phyloP scores from a whole-genome alignment of 2,329 filamentous ascomycete genomes.

The Rhynchosporium secalis region DNA sequence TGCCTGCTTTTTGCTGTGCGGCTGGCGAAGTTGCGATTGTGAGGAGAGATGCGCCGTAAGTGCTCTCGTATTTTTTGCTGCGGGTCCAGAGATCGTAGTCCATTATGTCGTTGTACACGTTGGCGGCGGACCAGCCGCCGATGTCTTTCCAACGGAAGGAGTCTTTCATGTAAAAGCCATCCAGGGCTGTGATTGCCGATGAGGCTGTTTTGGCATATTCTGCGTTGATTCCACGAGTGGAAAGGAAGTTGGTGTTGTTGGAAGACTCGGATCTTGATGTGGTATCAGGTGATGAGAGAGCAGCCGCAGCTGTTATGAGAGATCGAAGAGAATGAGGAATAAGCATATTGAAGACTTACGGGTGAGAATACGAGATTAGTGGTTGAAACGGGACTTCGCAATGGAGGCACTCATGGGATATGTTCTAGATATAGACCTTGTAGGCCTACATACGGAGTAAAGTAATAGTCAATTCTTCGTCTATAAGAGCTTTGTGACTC shows the following conservation, averaged over 20 bases:
- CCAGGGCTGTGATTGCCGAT: constrained; percentile 18
- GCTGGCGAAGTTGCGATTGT: constrained; percentile 11
- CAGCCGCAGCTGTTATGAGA: constrained; percentile 1
- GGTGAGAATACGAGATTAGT: too few relatives aligned
- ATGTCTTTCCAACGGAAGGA: constrained; percentile 18
- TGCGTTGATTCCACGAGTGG: constrained; percentile 3
- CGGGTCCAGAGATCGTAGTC: constrained; percentile 16
- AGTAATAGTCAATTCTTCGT: neutral
- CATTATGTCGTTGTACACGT: constrained; percentile 27
- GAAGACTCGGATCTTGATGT: neutral
- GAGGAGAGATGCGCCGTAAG: constrained; percentile 12
- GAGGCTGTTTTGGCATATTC: constrained; percentile 3
- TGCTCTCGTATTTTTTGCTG: constrained; percentile 8
- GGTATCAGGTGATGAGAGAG: neutral
- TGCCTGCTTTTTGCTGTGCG: constrained; percentile 9
- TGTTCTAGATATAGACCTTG: neutral
- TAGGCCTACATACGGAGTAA: too few relatives aligned
- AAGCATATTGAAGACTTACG: neutral
- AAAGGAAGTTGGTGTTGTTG: neutral
- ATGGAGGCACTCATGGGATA: neutral
- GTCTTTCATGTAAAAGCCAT: constrained; percentile 13
- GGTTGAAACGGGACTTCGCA: too few relatives aligned
- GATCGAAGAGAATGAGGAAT: constrained; percentile 11
- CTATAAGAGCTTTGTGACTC: neutral
- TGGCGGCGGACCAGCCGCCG: constrained; percentile 22